These are phyloP conservation scores for Leptographium galeiforme DNA, from an alignment of 2,329 filamentous ascomycete genomes.

Conservation along the genomic window DNA sequence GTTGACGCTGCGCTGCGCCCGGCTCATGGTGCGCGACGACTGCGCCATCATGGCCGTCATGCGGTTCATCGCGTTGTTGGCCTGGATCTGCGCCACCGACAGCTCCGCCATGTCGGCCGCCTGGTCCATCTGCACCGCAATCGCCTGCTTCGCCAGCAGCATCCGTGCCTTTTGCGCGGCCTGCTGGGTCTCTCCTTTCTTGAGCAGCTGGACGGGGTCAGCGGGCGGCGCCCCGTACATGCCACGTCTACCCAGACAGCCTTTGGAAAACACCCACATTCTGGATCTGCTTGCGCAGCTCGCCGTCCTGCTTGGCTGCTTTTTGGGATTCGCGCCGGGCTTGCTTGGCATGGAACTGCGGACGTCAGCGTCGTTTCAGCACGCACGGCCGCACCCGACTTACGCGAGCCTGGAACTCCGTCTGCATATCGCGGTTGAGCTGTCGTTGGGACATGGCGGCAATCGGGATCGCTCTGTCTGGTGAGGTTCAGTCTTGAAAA, in stretches of 20 bases:
- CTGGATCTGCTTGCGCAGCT: constrained; percentile 50
- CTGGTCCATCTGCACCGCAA: constrained; percentile 50
- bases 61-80: constrained; percentile 51
- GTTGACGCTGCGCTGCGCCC: constrained; percentile 44
- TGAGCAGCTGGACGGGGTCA: constrained; percentile 28
- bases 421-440: constrained; percentile 45
- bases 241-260: too few relatives aligned
- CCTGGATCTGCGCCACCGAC: constrained; percentile 46
- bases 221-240: too few relatives aligned
- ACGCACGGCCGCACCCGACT: neutral
- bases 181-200: constrained; percentile 50
- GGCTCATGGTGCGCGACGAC: constrained; percentile 43
- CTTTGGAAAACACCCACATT: constrained; percentile 24
- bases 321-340: constrained; percentile 47
- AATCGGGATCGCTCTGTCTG: too few relatives aligned
- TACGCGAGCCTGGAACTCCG: constrained; percentile 48
- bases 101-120: constrained; percentile 52
- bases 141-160: constrained; percentile 46
- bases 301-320: constrained; percentile 45
- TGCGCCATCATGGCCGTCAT: constrained; percentile 52
- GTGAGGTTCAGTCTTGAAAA: too few relatives aligned
- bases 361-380: neutral
- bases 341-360: constrained; percentile 46
- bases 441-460: constrained; percentile 44
- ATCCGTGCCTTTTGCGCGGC: constrained; percentile 51